Conservation (phyloP, 2,329 filamentous ascomycete genomes). For the Aspergillus transmontanensis region DNA sequence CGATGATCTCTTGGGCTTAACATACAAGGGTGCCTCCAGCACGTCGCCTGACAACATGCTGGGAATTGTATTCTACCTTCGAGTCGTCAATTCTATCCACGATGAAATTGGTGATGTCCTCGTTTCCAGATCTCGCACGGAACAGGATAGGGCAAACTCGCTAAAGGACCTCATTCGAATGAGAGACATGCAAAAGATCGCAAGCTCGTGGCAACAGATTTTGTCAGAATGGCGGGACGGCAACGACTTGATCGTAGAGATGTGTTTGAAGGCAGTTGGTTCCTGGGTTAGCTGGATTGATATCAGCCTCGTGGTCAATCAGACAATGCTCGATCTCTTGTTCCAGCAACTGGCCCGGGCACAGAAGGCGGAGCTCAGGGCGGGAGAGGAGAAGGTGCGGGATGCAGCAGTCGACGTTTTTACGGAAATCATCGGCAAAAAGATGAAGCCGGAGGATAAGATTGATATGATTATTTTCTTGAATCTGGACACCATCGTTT, state of each 20-base stretch:
- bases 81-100: constrained; percentile 85
- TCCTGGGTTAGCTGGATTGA: constrained; percentile 99
- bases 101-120: constrained; percentile 97
- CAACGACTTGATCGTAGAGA: constrained; percentile 75
- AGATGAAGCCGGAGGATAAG: constrained; percentile 94
- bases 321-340: constrained; percentile 80
- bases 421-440: constrained; percentile 95
- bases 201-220: constrained; percentile 88
- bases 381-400: constrained; percentile 79
- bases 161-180: constrained; percentile 88
- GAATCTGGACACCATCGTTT: constrained; percentile 81
- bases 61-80: constrained; percentile 84
- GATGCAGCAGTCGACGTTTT: constrained; percentile 93
- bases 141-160: constrained; percentile 82
- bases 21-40: constrained; percentile 61
- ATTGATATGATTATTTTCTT: constrained; percentile 90
- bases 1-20: constrained; percentile 82
- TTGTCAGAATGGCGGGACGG: constrained; percentile 73
- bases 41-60: constrained; percentile 67
- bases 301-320: constrained; percentile 88
- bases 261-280: constrained; percentile 87
- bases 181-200: constrained; percentile 86
- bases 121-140: constrained; percentile 73
- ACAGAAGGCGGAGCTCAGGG: constrained; percentile 59
- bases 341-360: constrained; percentile 84